A percentile compares a stretch with the other conserved stretches of the same genome.
Conservation (phyloP, 768 basidiomycete genomes). For the Rhodosporidiobolus sp. region DNA sequence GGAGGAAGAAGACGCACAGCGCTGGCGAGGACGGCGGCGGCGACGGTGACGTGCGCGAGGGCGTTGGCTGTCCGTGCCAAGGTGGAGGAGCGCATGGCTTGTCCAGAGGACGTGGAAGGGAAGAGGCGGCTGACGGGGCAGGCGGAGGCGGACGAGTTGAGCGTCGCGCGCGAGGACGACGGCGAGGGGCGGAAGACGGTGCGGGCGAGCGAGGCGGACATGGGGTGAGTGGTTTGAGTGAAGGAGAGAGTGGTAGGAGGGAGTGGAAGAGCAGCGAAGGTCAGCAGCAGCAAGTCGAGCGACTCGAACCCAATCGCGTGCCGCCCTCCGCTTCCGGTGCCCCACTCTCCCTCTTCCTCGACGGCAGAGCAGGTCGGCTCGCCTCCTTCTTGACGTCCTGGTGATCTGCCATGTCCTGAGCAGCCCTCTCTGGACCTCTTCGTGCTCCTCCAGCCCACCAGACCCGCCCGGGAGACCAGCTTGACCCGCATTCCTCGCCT, state of each 20-base stretch:
- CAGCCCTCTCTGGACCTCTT: too few species aligned
- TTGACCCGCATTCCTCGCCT: too few species aligned
- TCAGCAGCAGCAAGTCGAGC: too few species aligned
- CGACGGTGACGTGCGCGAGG: slow-evolving; percentile 12
- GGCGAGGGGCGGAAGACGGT: slow-evolving; percentile 21
- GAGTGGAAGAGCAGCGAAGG: background rate
- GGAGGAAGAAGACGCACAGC: slow-evolving; percentile 1
- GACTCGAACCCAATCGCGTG: too few species aligned
- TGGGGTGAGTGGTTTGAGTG: too few species aligned
- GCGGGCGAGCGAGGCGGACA: slow-evolving; percentile 24
- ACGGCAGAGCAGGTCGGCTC: too few species aligned
- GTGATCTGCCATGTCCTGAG: too few species aligned
- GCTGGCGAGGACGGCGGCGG: background rate
- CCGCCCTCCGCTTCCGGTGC: too few species aligned
- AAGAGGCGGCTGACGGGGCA: background rate
- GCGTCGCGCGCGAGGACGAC: background rate
- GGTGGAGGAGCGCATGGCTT: background rate
- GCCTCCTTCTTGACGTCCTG: too few species aligned
- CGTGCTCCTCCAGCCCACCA: too few species aligned
- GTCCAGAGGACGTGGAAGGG: background rate
- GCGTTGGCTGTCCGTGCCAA: background rate
- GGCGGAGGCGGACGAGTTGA: background rate
- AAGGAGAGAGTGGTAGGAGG: background rate
- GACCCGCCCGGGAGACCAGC: too few species aligned
- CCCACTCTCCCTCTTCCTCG: too few species aligned